These are phyloP conservation scores for Rhizopus delemar DNA, from an alignment of 371 early-diverging fungal species.

Conservation along the genomic window DNA sequence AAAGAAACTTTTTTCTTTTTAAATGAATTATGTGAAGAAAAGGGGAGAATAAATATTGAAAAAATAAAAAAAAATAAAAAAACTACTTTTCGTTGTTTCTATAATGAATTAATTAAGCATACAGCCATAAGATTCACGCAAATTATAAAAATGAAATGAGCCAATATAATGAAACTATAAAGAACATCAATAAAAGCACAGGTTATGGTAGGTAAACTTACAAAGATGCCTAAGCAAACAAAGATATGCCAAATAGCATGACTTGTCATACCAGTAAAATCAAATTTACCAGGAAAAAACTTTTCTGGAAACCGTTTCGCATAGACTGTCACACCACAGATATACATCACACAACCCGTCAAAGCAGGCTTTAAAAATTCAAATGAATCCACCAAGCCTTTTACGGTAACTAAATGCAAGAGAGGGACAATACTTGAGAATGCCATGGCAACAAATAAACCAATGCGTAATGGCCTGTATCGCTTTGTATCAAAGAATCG, in stretches of 20 bases:
- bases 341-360: constrained; percentile 55
- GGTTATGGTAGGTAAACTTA: constrained; percentile 18
- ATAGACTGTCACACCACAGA: constrained; percentile 54
- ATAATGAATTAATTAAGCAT: background rate
- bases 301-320: constrained; percentile 66
- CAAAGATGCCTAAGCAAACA: constrained; percentile 60
- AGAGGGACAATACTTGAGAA: constrained; percentile 62
- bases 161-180: constrained; percentile 56
- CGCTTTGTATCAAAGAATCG: constrained; percentile 57
- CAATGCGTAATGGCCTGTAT: constrained; percentile 61
- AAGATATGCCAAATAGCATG: constrained; percentile 76
- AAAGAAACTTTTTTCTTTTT: background rate
- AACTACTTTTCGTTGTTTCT: background rate
- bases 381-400: constrained; percentile 44
- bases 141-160: constrained; percentile 48
- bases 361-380: constrained; percentile 56
- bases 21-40: background rate
- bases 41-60: background rate
- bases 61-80: background rate
- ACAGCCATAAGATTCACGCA: constrained; percentile 51
- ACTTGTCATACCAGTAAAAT: constrained; percentile 59
- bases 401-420: constrained; percentile 50
- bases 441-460: constrained; percentile 64
- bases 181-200: background rate
- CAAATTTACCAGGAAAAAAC: constrained; percentile 68